phyloP scores from a whole-genome alignment of 495 filamentous ascomycete species.

The Neurospora sp. region DNA sequence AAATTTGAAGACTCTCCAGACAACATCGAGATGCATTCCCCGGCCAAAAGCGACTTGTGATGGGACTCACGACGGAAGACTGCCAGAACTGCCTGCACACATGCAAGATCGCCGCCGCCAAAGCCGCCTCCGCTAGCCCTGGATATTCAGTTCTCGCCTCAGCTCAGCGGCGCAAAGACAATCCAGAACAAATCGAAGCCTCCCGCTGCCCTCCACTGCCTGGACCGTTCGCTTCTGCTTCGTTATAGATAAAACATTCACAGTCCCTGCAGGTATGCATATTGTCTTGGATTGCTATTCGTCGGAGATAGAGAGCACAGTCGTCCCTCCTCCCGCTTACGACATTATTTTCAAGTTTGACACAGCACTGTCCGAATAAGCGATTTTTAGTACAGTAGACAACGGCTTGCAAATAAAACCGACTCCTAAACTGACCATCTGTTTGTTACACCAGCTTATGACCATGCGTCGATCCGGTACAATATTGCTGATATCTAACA shows the following conservation, averaged over 20 bases:
- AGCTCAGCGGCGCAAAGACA: neutral
- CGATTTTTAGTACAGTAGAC: neutral
- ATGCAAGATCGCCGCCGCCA: neutral
- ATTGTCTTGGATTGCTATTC: neutral
- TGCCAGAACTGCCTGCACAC: neutral
- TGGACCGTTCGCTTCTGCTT: neutral
- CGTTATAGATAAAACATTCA: neutral
- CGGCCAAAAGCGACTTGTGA: neutral
- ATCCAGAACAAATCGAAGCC: neutral
- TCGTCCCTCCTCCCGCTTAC: neutral
- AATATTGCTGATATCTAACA: neutral
- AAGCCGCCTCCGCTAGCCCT: neutral
- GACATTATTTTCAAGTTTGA: neutral
- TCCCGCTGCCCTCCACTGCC: neutral
- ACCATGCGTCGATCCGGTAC: neutral
- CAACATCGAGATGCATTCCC: neutral
- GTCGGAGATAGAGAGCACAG: neutral
- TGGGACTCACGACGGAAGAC: neutral
- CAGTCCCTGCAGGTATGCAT: neutral
- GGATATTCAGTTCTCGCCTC: neutral
- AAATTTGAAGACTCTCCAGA: neutral
- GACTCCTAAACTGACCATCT: neutral
- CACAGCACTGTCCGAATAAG: neutral
- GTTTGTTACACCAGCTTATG: neutral
- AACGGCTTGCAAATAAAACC: neutral